Evolutionary conservation across 1,139 yeast species (phyloP).

Genomic region (Nadsonia commutata): DNA sequence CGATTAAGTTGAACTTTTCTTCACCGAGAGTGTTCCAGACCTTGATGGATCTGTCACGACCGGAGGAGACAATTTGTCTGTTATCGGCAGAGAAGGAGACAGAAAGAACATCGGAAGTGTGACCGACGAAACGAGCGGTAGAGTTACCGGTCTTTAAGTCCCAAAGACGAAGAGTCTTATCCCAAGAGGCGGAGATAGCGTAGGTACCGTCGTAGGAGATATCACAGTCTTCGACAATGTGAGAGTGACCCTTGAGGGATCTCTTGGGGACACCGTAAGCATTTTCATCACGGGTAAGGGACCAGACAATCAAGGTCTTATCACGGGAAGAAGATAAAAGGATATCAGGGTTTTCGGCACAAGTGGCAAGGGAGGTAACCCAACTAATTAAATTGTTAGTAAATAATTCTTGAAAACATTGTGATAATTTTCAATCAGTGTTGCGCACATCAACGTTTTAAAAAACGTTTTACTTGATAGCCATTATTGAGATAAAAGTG

Average conservation of each 20-base stretch:
- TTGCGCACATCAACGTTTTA: no score
- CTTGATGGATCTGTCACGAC: constrained; percentile 98
- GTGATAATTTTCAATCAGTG: no score
- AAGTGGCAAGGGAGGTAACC: constrained; percentile 98
- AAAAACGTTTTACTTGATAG: no score
- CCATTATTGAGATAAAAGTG: constrained; percentile 1
- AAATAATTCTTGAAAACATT: no score
- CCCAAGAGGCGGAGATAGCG: constrained; percentile 99
- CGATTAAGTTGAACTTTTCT: constrained; percentile 79
- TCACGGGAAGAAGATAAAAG: constrained; percentile 98
- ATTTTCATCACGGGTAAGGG: constrained; percentile 93
- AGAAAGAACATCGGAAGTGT: constrained; percentile 93
- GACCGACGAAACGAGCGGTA: constrained; percentile 94
- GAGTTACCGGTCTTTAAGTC: constrained; percentile 90
- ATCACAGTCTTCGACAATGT: constrained; percentile 96
- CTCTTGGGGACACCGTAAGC: constrained; percentile 97
- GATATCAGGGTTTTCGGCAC: constrained; percentile 96
- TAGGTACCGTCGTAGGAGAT: constrained; percentile 97
- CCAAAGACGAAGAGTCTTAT: constrained; percentile 98
- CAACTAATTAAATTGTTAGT: constrained; percentile 40
- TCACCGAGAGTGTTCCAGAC: constrained; percentile 99
- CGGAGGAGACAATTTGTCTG: constrained; percentile 97
- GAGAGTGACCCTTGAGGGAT: constrained; percentile 97
- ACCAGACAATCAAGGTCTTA: constrained; percentile 97
- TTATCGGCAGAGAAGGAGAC: constrained; percentile 94